Conservation (phyloP, 108 stramenopile species). For the Phaeodactylum tricornutum region DNA sequence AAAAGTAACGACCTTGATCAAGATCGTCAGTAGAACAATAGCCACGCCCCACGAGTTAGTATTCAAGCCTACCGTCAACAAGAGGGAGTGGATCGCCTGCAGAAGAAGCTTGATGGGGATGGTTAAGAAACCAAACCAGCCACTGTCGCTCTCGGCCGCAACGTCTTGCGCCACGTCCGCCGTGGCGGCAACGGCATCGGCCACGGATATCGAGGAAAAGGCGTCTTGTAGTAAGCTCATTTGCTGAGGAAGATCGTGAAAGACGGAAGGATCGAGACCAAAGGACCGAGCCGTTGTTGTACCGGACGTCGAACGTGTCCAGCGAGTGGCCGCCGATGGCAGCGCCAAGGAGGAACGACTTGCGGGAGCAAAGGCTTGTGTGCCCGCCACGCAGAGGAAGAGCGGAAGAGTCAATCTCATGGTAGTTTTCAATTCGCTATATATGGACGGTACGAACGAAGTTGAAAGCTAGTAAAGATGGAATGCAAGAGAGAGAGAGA, state of each 20-base stretch:
- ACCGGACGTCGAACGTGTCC: too few species aligned
- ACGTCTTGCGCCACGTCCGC: constrained; percentile 14
- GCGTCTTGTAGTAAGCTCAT: constrained; percentile 37
- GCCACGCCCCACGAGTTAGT: constrained; percentile 82
- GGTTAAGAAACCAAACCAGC: constrained; percentile 86
- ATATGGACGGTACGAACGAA: too few species aligned
- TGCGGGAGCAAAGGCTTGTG: constrained; percentile 43
- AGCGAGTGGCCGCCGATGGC: too few species aligned
- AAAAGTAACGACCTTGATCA: constrained; percentile 86
- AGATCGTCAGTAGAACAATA: constrained; percentile 85
- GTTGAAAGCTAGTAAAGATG: too few species aligned
- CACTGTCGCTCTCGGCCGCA: constrained; percentile 42
- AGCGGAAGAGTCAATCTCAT: too few species aligned
- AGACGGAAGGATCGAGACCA: constrained; percentile 33
- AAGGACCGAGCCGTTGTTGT: constrained; percentile 31
- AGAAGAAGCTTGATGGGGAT: constrained; percentile 55
- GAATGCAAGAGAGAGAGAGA: too few species aligned
- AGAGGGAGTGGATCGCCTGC: constrained; percentile 44
- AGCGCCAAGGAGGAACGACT: too few species aligned
- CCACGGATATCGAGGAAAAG: constrained; percentile 43
- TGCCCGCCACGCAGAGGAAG: constrained; percentile 11
- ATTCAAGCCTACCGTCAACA: constrained; percentile 52
- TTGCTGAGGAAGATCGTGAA: constrained; percentile 38
- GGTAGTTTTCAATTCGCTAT: too few species aligned
- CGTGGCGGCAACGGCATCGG: constrained; percentile 22